Percentiles rank a stretch among this genome's conserved stretches.
These are phyloP conservation scores for Zarea fungicola DNA, from an alignment of 2,329 filamentous ascomycete genomes.

Conservation along the genomic window DNA sequence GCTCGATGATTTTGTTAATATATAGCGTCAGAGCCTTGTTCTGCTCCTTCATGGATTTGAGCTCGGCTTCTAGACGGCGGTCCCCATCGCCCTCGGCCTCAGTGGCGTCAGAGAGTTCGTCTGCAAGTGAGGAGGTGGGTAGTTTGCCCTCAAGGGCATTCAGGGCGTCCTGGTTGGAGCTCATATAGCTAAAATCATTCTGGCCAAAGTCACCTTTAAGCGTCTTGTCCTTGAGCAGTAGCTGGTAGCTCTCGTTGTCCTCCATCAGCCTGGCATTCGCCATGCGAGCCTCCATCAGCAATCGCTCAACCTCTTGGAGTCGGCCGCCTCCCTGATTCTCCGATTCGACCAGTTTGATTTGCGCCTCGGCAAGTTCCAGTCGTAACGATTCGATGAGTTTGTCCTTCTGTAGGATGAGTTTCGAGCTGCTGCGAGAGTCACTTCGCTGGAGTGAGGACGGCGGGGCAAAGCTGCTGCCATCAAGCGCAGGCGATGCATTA, in stretches of 20 bases:
- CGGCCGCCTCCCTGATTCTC: slow-evolving; percentile 88
- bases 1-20: slow-evolving; percentile 98
- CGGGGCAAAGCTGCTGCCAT: slow-evolving; percentile 77
- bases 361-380: slow-evolving; percentile 86
- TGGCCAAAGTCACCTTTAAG: slow-evolving; percentile 88
- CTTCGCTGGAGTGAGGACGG: slow-evolving; percentile 79
- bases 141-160: slow-evolving; percentile 56
- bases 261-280: slow-evolving; percentile 95
- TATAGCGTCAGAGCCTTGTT: slow-evolving; percentile 97
- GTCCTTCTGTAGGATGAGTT: slow-evolving; percentile 89
- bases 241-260: slow-evolving; percentile 96
- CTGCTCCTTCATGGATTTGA: slow-evolving; percentile 78
- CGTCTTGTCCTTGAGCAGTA: slow-evolving; percentile 90
- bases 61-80: slow-evolving; percentile 69
- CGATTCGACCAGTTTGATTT: slow-evolving; percentile 91
- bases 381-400: slow-evolving; percentile 90
- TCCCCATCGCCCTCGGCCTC: slow-evolving; percentile 57
- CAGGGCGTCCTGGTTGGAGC: slow-evolving; percentile 59
- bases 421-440: slow-evolving; percentile 84
- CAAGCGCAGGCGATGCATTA: slow-evolving; percentile 62
- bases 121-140: slow-evolving; percentile 63
- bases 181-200: slow-evolving; percentile 70
- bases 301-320: slow-evolving; percentile 82
- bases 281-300: slow-evolving; percentile 88
- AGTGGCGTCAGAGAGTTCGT: slow-evolving; percentile 72